phyloP scores from a whole-genome alignment of 257 asterid species.

The Plantago elongata region DNA sequence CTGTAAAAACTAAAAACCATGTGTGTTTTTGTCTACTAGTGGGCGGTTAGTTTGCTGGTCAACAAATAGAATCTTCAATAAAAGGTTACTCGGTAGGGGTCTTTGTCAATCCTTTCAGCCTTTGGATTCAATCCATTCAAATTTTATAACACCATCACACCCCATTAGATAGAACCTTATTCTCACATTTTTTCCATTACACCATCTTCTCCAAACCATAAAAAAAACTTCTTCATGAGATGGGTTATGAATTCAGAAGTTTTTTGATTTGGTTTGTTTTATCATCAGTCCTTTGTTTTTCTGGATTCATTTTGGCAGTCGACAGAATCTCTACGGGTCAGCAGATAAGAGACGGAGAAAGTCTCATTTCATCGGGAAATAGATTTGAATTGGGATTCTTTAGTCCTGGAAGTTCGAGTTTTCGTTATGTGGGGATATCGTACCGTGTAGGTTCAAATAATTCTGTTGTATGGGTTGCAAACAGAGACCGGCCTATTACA shows the following conservation, averaged over 20 bases:
- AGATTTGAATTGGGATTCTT: constrained; percentile 65
- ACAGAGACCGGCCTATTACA: constrained; percentile 46
- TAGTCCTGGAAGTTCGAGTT: constrained; percentile 37
- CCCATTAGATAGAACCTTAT: constrained; percentile 5
- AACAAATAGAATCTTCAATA: constrained; percentile 34
- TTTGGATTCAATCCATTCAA: constrained; percentile 18
- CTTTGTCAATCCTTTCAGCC: constrained; percentile 30
- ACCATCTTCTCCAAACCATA: not conserved
- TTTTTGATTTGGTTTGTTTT: constrained; percentile 17
- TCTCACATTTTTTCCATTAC: not conserved
- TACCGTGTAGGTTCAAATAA: constrained; percentile 22
- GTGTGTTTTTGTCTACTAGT: not conserved
- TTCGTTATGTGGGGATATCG: constrained; percentile 74
- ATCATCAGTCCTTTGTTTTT: constrained; percentile 11
- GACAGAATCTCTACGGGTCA: constrained; percentile 31
- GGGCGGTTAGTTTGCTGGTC: constrained; percentile 12
- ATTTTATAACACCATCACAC: not conserved
- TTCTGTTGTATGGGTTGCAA: constrained; percentile 74
- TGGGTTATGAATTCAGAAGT: constrained; percentile 21
- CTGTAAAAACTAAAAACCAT: not conserved
- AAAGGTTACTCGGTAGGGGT: constrained; percentile 18
- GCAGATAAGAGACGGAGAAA: constrained; percentile 40
- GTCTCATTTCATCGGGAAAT: constrained; percentile 33
- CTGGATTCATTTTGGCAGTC: constrained; percentile 22
- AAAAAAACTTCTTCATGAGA: constrained; percentile 14